Conservation (phyloP, 148 eudicot genomes). For the Beta vulgaris region DNA sequence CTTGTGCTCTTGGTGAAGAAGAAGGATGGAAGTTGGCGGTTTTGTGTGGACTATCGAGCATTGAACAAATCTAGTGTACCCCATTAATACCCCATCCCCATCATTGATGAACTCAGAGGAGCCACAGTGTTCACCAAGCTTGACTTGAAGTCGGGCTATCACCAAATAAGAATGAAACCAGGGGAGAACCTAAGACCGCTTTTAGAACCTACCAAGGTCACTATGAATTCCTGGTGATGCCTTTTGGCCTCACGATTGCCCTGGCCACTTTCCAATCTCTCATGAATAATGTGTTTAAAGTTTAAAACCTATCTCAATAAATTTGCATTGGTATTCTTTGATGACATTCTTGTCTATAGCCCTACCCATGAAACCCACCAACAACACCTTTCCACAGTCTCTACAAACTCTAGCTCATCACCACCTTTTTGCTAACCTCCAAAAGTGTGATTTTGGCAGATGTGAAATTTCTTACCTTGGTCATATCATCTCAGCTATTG, state of each 20-base stretch:
- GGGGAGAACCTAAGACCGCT: neutral
- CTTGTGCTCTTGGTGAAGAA: neutral
- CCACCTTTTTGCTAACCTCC: too few relatives aligned
- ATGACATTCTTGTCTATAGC: neutral
- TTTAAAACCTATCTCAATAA: neutral
- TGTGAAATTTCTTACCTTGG: too few relatives aligned
- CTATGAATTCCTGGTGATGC: constrained; percentile 7
- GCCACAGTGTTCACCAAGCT: neutral
- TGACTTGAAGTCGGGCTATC: constrained; percentile 3
- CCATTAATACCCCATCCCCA: neutral
- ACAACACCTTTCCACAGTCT: too few relatives aligned
- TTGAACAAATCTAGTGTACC: neutral
- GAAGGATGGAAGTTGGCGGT: neutral
- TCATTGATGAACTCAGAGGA: neutral
- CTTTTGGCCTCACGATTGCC: constrained; percentile 11
- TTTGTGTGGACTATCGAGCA: neutral
- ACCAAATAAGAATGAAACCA: neutral
- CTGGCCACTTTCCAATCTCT: neutral
- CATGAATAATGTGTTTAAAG: constrained; percentile 7
- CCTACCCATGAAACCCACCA: too few relatives aligned
- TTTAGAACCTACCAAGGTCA: constrained; percentile 1
- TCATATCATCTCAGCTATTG: too few relatives aligned
- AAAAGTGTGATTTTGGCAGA: too few relatives aligned
- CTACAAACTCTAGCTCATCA: too few relatives aligned
- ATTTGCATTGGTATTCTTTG: constrained; percentile 2